Base-by-base conservation (phyloP, 768 basidiomycete species). In the Leccinum truebloodii region DNA sequence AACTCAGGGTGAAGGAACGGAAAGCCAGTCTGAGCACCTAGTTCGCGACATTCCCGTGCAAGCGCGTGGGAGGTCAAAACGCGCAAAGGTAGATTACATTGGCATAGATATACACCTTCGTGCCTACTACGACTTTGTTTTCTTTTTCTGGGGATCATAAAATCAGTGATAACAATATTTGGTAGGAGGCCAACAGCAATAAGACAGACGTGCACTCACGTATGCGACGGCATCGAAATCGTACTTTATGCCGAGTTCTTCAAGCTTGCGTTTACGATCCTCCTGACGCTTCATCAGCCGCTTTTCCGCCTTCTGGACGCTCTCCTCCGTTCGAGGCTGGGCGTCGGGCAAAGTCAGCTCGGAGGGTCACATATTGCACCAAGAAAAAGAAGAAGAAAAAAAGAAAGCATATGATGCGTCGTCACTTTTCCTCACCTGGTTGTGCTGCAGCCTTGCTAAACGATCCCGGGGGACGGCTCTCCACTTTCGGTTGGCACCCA, bases 401-500 rank as follows among this genome's bases (percentile, higher is more conserved):
- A 6, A 13, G 1, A 35, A 46, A 2, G 20, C 44, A n/a, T 46
- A 2, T 7, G 24, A 49, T 49, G 10, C 9, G 7, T 8, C 10
- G 7, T 8, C 10, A 20, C 60, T 41, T 41, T 4, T 4, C 64
- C 16, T 54, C 52, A 94, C 95, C 82, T 92, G 94, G 75, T 96
- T 94, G 67, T 96, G 91, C 61, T 84, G 81, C 10, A 83, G 76
- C 57, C 91, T 81, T 35, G 84, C 85, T 51, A 95, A 74, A 53
- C 89, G 86, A 56, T 86, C 88, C 18, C 75, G 76, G 0, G 97
- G 95, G 12, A 98, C 83, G 4, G 77, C 74, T 64, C 88, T 81
- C 88, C 90, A 98, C 73, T 93, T 95, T 66, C 90, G 85, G 77
- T 98, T 97, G 20, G 95, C 93, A n/a, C 97, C 96, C 12, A 95